Percentiles rank a stretch among this genome's conserved stretches.
phyloP scores from a whole-genome alignment of 1,139 yeast genomes.

The Kurtzmaniella natalensis region DNA sequence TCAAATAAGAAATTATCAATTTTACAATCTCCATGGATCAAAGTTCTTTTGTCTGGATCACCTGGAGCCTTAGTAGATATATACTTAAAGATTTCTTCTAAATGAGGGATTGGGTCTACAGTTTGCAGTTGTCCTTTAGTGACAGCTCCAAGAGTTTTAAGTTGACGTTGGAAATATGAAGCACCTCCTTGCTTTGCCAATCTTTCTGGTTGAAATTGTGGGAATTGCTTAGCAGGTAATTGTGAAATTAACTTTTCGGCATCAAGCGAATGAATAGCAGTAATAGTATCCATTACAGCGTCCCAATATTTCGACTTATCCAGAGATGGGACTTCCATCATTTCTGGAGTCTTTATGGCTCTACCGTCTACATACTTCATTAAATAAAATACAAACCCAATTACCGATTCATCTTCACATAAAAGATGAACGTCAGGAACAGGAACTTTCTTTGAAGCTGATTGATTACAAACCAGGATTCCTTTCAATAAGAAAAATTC shows the following conservation, averaged over 20 bases:
- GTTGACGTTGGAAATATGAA: slow-evolving; percentile 54
- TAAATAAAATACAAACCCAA: slow-evolving; percentile 52
- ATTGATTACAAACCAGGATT: slow-evolving; percentile 30
- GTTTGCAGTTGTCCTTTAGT: slow-evolving; percentile 47
- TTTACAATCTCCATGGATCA: slow-evolving; percentile 68
- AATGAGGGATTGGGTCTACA: slow-evolving; percentile 50
- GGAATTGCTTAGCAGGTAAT: slow-evolving; percentile 46
- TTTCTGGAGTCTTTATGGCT: slow-evolving; percentile 52
- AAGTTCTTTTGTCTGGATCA: slow-evolving; percentile 44
- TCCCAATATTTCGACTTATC: slow-evolving; percentile 37
- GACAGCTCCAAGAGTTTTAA: slow-evolving; percentile 45
- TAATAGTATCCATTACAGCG: slow-evolving; percentile 47
- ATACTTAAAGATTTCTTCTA: slow-evolving; percentile 42
- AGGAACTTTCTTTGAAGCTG: slow-evolving; percentile 30
- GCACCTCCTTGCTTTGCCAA: slow-evolving; percentile 16
- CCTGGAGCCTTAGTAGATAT: slow-evolving; percentile 37
- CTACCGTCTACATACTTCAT: slow-evolving; percentile 62
- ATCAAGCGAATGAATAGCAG: slow-evolving; percentile 51
- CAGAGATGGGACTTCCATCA: slow-evolving; percentile 33
- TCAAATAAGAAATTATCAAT: slow-evolving; percentile 60
- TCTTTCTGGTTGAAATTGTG: slow-evolving; percentile 34
- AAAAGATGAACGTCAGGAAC: slow-evolving; percentile 44
- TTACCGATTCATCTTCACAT: slow-evolving; percentile 48
- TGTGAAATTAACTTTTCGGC: slow-evolving; percentile 38
- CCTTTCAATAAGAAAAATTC: slow-evolving; percentile 55